Percentiles rank a stretch among this genome's conserved stretches.
Conservation (phyloP, 192 early-diverging fungal species). For the Funneliformis mosseae region DNA sequence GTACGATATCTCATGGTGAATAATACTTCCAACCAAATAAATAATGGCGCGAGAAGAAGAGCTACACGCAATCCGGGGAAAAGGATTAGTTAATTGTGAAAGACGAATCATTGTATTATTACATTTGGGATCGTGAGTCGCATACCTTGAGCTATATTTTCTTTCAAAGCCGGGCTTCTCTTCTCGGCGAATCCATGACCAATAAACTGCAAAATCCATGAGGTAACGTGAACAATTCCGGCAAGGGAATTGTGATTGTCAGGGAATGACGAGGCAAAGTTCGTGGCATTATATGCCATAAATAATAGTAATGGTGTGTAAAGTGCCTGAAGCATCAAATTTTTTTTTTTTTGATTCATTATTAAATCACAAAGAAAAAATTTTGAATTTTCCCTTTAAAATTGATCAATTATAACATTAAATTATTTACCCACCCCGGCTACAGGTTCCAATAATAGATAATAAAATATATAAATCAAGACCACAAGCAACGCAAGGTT, state of each 20-base stretch:
- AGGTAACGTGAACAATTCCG: constrained; percentile 60
- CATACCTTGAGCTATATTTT: constrained; percentile 82
- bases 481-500: constrained; percentile 62
- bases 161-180: constrained; percentile 83
- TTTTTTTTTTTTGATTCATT: not conserved
- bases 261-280: constrained; percentile 53
- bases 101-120: constrained; percentile 22
- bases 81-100: constrained; percentile 5
- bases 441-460: constrained; percentile 71
- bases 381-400: constrained; percentile 30
- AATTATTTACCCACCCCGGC: constrained; percentile 59
- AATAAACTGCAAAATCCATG: constrained; percentile 90
- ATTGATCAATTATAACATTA: no score
- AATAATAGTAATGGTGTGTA: constrained; percentile 62
- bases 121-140: not conserved
- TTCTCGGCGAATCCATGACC: constrained; percentile 88
- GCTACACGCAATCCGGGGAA: constrained; percentile 49
- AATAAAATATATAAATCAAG: constrained; percentile 70
- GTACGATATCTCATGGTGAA: constrained; percentile 84
- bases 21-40: constrained; percentile 86
- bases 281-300: constrained; percentile 66
- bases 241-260: constrained; percentile 55
- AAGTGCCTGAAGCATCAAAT: constrained; percentile 46
- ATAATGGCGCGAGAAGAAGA: constrained; percentile 90
- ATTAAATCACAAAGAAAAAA: constrained; percentile 1